Base-by-base conservation (phyloP, 1,139 yeast genomes). In the Sugiyamaella neomexicana region DNA sequence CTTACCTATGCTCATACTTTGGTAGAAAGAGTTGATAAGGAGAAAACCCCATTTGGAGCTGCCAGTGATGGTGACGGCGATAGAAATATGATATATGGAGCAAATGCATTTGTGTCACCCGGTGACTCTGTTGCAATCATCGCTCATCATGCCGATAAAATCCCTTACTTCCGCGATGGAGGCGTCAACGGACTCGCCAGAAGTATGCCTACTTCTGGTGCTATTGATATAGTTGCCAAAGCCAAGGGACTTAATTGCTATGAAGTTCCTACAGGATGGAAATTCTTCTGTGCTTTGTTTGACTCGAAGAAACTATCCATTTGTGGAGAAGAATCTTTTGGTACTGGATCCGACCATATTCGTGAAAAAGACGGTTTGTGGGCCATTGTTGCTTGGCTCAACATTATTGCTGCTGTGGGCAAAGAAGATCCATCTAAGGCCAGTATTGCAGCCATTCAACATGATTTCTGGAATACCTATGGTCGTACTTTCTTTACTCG, bases 1-100 rank as follows among this genome's bases (percentile, higher is more conserved):
- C 80, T 93, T 71, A 91, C 98, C 15, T 95, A 95, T 68, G 99
- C 99, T 10, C 83, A 81, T 61, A 82, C 96, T 12, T 78, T 93
- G 61, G 99, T 93, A 29, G 87, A 83, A 51, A 80, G 81, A 62
- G 99, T 93, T 12, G 97, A 93, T 69, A 70, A 74, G 29, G 86
- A 86, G 59, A 75, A 81, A 57, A 87, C 91, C 62, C 89, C 95
- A 7, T 91, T 93, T 72, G 99, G 99, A 62, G 99, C 99, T 39
- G 99, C 99, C 5, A 86, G 96, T 15, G 99, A 93, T 69, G 99
- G 99, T 72, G 99, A 93, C 68, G 99, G 99, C 71, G 99, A 93
- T 72, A 83, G 99, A 75, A 93, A 93, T 72, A 93, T 93, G 99
- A 95, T 93, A 66, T 93, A 93, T 72, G 99, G 99, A 58, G 91